Base-by-base conservation (phyloP, 1,139 yeast genomes). In the Hanseniaspora uvarum region DNA sequence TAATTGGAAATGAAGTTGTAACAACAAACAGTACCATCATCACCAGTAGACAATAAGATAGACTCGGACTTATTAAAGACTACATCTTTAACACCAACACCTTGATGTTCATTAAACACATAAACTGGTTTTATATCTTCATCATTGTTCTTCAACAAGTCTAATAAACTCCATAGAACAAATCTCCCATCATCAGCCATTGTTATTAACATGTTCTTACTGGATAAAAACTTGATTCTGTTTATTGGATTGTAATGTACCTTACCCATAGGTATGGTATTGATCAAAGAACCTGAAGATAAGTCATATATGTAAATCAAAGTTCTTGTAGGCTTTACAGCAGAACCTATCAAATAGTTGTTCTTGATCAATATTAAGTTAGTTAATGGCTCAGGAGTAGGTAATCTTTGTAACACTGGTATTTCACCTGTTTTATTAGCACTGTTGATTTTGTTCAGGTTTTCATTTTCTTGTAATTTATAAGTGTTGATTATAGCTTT, bases 111-210 rank as follows among this genome's bases (percentile, higher is more conserved):
- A 7, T 86, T 78, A 59, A 87, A 72, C 3, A 81, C 71, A 54
- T 68, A 68, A 0, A 66, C 59, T 1, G 82, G 80, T 57, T 72
- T 71, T 16, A 70, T 71, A 5, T 68, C 70, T 4, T 67, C 68
- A 38, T 59, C 59, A 31, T 67, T 67, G 19, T 72, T 65, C 6
- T 74, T 67, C 10, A 79, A 71, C 53, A 88, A 68, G 58, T 86
- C 95, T 24, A 72, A 61, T 0, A 84, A 70, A 58, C 78, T 77
- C 94, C 95, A 89, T 10, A 86, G 78, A 39, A 83, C 73, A 31
- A 85, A 77, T 58, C 96, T 73, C 0, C 95, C 80, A 70, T 92
- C 98, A 46, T 74, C 75, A 58, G 95, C 87, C n/a, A 83, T 86
- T 4, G 92, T 77, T 16, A 85, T 74, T 46, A 92, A 64, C 58